Conservation (phyloP, 2,329 filamentous ascomycete species). For the Microascus cirrosus region DNA sequence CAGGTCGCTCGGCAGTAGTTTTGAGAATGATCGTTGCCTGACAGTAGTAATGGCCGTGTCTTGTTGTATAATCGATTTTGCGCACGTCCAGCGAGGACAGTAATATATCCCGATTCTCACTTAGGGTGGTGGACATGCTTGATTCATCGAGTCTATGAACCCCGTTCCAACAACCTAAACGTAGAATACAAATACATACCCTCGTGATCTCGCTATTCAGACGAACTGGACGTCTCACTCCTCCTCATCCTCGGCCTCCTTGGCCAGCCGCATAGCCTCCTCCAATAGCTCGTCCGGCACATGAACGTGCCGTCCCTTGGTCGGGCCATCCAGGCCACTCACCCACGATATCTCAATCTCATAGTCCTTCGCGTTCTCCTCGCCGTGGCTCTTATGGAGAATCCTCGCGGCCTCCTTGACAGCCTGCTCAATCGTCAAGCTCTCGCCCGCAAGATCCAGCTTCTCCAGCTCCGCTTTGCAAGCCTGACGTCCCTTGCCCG, state of each 20-base stretch:
- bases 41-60: too few relatives aligned
- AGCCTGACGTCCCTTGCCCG: constrained; percentile 90
- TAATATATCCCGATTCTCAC: neutral
- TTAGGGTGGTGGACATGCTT: neutral
- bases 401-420: constrained; percentile 96
- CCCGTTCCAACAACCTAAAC: constrained; percentile 3
- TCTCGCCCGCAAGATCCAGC: constrained; percentile 71
- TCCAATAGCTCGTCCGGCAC: constrained; percentile 84
- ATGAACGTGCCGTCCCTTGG: constrained; percentile 84
- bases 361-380: constrained; percentile 99
- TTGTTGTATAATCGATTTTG: too few relatives aligned
- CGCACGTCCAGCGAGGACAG: neutral
- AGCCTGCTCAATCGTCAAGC: constrained; percentile 69
- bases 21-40: too few relatives aligned
- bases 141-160: constrained; percentile 4
- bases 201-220: neutral
- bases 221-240: constrained; percentile 29
- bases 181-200: constrained; percentile 4
- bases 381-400: constrained; percentile 94
- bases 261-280: constrained; percentile 86
- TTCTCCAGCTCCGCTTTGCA: constrained; percentile 99
- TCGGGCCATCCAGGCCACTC: constrained; percentile 72
- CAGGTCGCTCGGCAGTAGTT: too few relatives aligned
- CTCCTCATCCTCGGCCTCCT: constrained; percentile 78
- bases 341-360: constrained; percentile 99